Conservation (phyloP, 768 basidiomycete genomes). For the Roridomyces roridus region DNA sequence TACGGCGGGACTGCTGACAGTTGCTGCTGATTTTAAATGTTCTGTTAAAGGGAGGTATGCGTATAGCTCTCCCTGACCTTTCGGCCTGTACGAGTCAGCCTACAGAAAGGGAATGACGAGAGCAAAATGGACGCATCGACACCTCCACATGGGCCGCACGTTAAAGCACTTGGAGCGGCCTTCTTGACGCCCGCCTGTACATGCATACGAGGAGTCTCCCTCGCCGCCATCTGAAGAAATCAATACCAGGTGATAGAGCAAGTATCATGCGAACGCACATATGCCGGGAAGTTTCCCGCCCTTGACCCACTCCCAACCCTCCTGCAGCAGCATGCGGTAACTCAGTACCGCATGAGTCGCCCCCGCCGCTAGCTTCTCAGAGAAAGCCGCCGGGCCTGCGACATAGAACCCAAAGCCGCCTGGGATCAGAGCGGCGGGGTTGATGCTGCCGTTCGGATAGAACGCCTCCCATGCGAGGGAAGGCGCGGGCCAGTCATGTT, state of each 20-base stretch:
- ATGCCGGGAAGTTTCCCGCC: constrained; percentile 81
- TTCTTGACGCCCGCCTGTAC: constrained; percentile 71
- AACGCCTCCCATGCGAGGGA: no score
- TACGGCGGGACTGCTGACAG: constrained; percentile 55
- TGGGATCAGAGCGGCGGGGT: constrained; percentile 53
- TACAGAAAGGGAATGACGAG: background rate
- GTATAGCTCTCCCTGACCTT: constrained; percentile 71
- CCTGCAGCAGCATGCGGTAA: constrained; percentile 70
- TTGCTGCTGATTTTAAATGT: constrained; percentile 44
- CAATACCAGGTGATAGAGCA: background rate
- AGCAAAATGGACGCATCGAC: constrained; percentile 8
- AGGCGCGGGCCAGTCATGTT: no score
- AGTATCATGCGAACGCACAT: constrained; percentile 48
- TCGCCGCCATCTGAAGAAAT: constrained; percentile 62
- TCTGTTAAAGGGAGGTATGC: constrained; percentile 63
- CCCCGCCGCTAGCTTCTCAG: constrained; percentile 37
- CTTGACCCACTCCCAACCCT: constrained; percentile 70
- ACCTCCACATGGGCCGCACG: constrained; percentile 80
- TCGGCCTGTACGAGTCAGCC: constrained; percentile 42
- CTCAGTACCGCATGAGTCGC: constrained; percentile 65
- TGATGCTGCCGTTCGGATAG: constrained; percentile 67
- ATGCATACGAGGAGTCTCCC: constrained; percentile 65
- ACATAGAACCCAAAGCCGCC: constrained; percentile 80
- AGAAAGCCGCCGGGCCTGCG: constrained; percentile 55
- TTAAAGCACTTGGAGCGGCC: constrained; percentile 74